Percentiles rank a stretch among this genome's conserved stretches.
Evolutionary conservation across 2,329 filamentous ascomycete genomes (phyloP).

Genomic region (Aspergillus jensenii): DNA sequence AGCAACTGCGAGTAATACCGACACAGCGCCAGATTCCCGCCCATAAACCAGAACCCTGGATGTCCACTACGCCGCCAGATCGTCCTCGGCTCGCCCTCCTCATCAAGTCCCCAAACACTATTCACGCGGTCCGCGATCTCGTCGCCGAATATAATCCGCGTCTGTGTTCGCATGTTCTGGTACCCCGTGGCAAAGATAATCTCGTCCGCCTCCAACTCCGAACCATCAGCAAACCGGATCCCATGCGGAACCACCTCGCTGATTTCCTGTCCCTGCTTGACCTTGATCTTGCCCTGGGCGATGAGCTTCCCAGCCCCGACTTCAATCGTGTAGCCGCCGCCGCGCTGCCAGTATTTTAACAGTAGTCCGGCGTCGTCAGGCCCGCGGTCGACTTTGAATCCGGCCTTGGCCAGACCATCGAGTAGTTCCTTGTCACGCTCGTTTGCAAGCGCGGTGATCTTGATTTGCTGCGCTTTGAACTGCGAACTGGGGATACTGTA

Average conservation of each 20-base stretch:
- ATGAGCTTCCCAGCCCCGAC: slow-evolving; percentile 65
- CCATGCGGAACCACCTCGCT: slow-evolving; percentile 51
- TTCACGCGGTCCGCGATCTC: slow-evolving; percentile 58
- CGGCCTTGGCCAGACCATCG: slow-evolving; percentile 52
- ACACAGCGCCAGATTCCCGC: slow-evolving; percentile 64
- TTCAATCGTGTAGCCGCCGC: slow-evolving; percentile 71
- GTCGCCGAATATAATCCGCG: slow-evolving; percentile 62
- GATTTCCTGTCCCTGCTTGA: slow-evolving; percentile 64
- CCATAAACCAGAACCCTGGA: slow-evolving; percentile 67
- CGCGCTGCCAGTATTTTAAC: slow-evolving; percentile 64
- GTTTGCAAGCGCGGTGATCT: slow-evolving; percentile 40
- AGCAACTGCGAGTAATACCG: slow-evolving; percentile 59
- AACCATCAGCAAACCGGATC: slow-evolving; percentile 56
- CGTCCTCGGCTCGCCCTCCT: slow-evolving; percentile 54
- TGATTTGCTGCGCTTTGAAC: slow-evolving; percentile 59
- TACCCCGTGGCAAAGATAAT: slow-evolving; percentile 62
- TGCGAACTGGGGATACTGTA: slow-evolving; percentile 61
- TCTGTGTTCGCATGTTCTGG: slow-evolving; percentile 67
- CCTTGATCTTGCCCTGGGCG: slow-evolving; percentile 62
- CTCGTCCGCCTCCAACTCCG: slow-evolving; percentile 61
- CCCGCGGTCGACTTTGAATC: slow-evolving; percentile 62
- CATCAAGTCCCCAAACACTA: slow-evolving; percentile 63
- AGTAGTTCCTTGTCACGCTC: slow-evolving; percentile 38
- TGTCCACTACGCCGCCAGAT: slow-evolving; percentile 65
- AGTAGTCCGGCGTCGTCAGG: slow-evolving; percentile 58